phyloP scores from a whole-genome alignment of 148 eudicot genomes.

The Rhododendron ovatum region DNA sequence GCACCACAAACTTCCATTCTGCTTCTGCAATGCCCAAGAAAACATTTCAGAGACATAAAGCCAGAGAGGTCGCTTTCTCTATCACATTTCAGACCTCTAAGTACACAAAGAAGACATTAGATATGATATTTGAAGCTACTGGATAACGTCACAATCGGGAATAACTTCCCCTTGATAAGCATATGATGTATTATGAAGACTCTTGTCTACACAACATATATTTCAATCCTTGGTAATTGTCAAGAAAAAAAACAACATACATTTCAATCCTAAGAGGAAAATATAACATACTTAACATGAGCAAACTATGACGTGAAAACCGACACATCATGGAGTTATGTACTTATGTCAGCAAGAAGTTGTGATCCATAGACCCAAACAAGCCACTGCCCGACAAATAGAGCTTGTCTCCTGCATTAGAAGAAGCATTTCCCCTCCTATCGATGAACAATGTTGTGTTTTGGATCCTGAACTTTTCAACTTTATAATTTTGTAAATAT shows the following conservation, averaged over 20 bases:
- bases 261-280: background rate
- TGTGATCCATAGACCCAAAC: background rate
- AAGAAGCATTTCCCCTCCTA: background rate
- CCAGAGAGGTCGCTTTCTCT: background rate
- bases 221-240: background rate
- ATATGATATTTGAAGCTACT: background rate
- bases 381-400: background rate
- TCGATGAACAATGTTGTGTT: background rate
- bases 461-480: background rate
- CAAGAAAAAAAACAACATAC: background rate
- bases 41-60: conserved; percentile 1
- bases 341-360: background rate
- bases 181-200: background rate
- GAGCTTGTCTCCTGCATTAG: background rate
- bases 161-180: background rate
- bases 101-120: background rate
- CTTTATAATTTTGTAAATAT: background rate
- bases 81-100: background rate
- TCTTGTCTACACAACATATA: background rate
- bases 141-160: background rate
- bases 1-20: conserved; percentile 36
- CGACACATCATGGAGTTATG: background rate
- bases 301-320: background rate
- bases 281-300: background rate
- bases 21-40: conserved; percentile 25